Evolutionary conservation across 2,329 filamentous ascomycete genomes (phyloP), one percentile per base, ranked within the genome.

Genomic region (Trichoderma simmonsii): DNA sequence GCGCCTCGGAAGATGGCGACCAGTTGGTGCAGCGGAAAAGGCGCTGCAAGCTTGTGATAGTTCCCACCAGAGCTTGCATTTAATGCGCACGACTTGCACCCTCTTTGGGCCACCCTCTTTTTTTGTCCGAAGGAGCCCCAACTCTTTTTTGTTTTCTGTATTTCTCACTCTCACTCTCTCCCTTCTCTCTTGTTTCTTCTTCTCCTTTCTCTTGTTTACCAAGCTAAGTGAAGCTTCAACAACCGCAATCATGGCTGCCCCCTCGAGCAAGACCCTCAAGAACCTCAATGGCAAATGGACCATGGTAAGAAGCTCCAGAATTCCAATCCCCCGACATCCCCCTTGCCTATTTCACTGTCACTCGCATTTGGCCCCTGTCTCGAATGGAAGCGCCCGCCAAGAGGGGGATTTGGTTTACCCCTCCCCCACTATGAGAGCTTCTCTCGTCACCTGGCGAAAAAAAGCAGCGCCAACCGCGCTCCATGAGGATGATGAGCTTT

Each of bases 231-330:
- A 12, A 56, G 11, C 15, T 15, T 15, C 6, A n/a, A 32, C 56
- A 59, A 32, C 30, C n/a, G 4, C 74, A 74, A 87, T 72, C 78
- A 95, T 95, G 92, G 92, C 92, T 75, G 91, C 91, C 73, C 92
- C 93, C 71, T 81, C 87, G 67, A 85, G 86, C 73, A 89, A 91
- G 84, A 93, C 87, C 64, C 86, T 90, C 76, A 86, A 87, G 74
- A 86, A 93, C 83, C 86, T 95, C 76, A 89, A 82, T 77, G 93
- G 92, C 74, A 88, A 86, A 78, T 95, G 90, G 87, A 80, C 85
- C 72, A 87, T 95, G 87, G 92, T 93, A 84, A 76, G 87, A 79
- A 24, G 30, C 59, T 34, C 59, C 48, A 48, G 43, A n/a, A 7
- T 39, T 21, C 43, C 43, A 51, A 51, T 21, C 21, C 43, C 43